Evolutionary conservation across 2,329 filamentous ascomycete genomes (phyloP), one percentile per base, ranked within the genome.

Genomic region (Graphium sp.): DNA sequence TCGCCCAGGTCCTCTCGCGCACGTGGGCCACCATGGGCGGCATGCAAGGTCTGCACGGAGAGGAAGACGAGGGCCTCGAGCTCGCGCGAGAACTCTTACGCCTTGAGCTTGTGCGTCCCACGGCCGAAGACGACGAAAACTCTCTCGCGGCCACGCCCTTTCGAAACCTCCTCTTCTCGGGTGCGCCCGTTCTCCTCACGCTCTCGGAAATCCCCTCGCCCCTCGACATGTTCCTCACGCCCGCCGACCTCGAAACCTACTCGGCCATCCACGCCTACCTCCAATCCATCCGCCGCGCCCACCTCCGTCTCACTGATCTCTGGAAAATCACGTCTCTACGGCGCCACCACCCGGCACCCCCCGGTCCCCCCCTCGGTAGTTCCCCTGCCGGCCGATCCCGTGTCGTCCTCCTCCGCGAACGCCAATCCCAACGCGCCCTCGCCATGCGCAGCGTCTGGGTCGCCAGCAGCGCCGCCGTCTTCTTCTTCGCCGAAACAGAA

Each of bases 371-470:
- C 2, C 60, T 62, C 38, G 76, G 72, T 36, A 73, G 63, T 36
- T 69, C 66, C 12, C 56, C 58, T 18, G 59, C 61, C 19, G 74
- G 76, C 2, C 61, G 68, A 33, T 60, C 63, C 12, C 66, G 68
- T 35, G 63, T 81, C 11, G 57, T 56, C 16, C 55, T 66, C 14
- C 62, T 79, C 8, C 67, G 83, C 17, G 55, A 67, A 39, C 66
- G 79, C 28, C 68, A 74, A 38, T 69, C 70, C 16, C 46, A 56
- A 11, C 66, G 87, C 12, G 63, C 67, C 5, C 60, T 62, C 19
- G 64, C 68, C 1, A 78, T 92, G 63, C 72, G 89, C 11, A 77
- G 74, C 36, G 68, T 87, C 1, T 98, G 89, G 89, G 87, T 84
- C 1, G 91, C 82, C 0, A 77, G 79, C 39, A 84, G 80, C 43